Conservation (phyloP, 2,329 filamentous ascomycete genomes). For the Leptographium radiaticola region DNA sequence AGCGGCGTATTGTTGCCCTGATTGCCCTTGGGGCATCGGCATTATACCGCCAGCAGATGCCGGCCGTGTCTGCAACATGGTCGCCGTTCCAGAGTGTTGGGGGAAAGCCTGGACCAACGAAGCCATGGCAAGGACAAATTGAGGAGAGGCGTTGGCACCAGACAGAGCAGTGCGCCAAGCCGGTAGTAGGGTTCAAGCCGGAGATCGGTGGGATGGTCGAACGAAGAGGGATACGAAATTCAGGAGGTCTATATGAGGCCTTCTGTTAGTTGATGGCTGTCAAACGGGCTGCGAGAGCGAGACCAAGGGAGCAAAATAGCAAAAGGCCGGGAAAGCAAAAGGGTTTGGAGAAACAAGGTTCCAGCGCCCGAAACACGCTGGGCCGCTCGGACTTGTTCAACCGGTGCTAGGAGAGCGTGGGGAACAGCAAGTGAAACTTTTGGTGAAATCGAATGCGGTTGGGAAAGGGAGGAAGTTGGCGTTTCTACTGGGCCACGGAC, state of each 20-base stretch:
- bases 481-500: too few species aligned
- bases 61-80: constrained; percentile 64
- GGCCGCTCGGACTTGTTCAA: neutral
- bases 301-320: too few species aligned
- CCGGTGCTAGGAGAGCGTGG: neutral
- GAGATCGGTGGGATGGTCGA: too few species aligned
- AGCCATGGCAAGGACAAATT: constrained; percentile 49
- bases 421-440: neutral
- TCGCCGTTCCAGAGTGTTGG: constrained; percentile 59
- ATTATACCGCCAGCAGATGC: constrained; percentile 51
- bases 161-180: neutral
- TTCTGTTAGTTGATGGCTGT: too few species aligned
- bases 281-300: too few species aligned
- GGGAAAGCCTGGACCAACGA: constrained; percentile 72
- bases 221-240: too few species aligned
- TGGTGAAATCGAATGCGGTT: neutral
- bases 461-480: neutral
- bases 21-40: constrained; percentile 32
- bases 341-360: too few species aligned
- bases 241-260: too few species aligned
- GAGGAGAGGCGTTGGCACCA: neutral
- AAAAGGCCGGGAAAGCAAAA: too few species aligned
- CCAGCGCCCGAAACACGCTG: neutral
- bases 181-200: neutral
- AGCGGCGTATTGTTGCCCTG: constrained; percentile 35